phyloP scores from a whole-genome alignment of 768 basidiomycete species.

The Auricularia auricula-judae region DNA sequence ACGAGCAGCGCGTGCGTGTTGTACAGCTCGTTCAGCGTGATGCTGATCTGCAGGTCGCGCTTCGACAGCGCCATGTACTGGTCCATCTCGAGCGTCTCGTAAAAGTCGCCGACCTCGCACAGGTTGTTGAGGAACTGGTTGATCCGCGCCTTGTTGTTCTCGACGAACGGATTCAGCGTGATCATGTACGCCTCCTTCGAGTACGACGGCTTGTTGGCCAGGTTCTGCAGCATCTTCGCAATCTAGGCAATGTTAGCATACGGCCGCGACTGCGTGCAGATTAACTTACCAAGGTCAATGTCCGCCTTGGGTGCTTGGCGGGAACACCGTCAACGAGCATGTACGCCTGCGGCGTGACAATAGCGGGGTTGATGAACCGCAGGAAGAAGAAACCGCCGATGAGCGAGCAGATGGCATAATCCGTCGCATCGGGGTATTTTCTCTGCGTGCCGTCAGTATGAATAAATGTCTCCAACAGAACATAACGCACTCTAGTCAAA shows the following conservation, averaged over 20 bases:
- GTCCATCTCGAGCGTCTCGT: constrained; percentile 99
- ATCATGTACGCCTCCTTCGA: constrained; percentile 99
- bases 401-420: constrained; percentile 95
- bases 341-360: constrained; percentile 98
- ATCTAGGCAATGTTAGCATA: constrained; percentile 47
- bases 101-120: constrained; percentile 98
- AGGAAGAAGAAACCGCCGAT: constrained; percentile 99
- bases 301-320: constrained; percentile 93
- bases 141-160: constrained; percentile 96
- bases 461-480: not conserved
- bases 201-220: constrained; percentile 97
- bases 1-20: constrained; percentile 94
- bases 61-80: constrained; percentile 99
- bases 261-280: constrained; percentile 15
- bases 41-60: constrained; percentile 96
- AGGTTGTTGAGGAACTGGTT: constrained; percentile 94
- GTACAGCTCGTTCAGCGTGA: constrained; percentile 97
- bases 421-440: constrained; percentile 97
- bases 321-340: constrained; percentile 98
- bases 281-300: constrained; percentile 68
- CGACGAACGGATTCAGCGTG: constrained; percentile 95
- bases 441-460: constrained; percentile 38
- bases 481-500: constrained; percentile 68
- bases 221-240: constrained; percentile 98
- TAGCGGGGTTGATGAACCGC: constrained; percentile 98